Evolutionary conservation across 164 flowering plant genomes (phyloP), one percentile per base, ranked within the genome.

Genomic region (Magnolia changhungtana): DNA sequence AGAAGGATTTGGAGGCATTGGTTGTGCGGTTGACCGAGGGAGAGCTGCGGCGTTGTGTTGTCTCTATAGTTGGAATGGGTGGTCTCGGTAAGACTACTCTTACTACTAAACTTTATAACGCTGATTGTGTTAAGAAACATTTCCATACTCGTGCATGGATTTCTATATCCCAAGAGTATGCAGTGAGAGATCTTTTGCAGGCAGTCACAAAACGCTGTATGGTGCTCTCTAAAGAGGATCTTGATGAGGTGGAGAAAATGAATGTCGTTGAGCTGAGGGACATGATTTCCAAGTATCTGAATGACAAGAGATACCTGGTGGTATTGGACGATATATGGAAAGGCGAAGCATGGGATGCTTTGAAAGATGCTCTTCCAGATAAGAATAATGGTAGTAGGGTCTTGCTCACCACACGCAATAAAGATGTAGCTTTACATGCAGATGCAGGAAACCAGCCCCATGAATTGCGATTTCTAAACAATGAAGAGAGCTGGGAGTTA

Each of bases 281-380:
- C 8, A 37, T 3, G 45, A 37, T 37, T 6, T 37, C 45, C 45
- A 37, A 37, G 45, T 37, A 37, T 79, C 18, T 70, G 27, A 24
- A 5, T 0, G 74, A 63, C 2, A 79, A 78, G 49, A 75, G 45
- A 13, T 80, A 27, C 31, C 55, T 82, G 27, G 58, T 82, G 19
- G 82, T 82, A 2, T 24, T 82, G 8, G 81, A 81, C 73, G 81
- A 76, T 58, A 74, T 77, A 1, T 80, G 84, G 82, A 70, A 19
- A 8, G 72, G 75, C 7, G 13, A 55, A 5, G 20, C 63, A 9
- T 82, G 82, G 82, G 74, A 67, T 19, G 11, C 58, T 7, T 29
- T 81, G 64, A 21, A 27, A 31, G 14, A 2, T 7, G 19, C 16
- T 0, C 49, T 82, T 9, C 27, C n/a, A 8, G 70, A 6, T 10